Base-by-base conservation (phyloP, 73 alveolate species). In the Paramecium bursaria region DNA sequence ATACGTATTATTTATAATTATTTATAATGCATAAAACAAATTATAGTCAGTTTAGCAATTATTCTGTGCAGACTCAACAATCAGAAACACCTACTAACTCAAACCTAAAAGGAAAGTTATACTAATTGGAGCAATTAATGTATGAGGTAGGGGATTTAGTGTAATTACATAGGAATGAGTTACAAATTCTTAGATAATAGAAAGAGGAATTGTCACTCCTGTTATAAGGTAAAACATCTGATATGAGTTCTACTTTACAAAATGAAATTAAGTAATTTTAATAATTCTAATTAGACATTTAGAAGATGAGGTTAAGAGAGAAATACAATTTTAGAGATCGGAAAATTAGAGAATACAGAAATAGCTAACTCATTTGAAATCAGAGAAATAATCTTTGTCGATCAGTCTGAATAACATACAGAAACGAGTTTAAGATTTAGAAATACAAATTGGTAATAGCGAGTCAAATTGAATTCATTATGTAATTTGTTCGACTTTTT, bases 221-320 rank as follows among this genome's bases (percentile, higher is more conserved):
- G 0, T 15, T 67, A 7, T 21, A 22, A 1, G 33, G 21, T 42
- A 67, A 67, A 27, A 67, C 82, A 13, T 53, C 33, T 14, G 53
- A 67, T 35, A 67, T 67, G 82, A 39, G 19, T 14, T 39, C 33
- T 21, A 67, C 55, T 11, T 42, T 67, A 21, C 22, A 31, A 7
- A 67, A 67, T 67, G 82, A 67, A 67, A 39, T 67, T 39, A n/a
- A 39, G 82, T 67, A 67, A 10, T 15, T 17, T 19, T 14, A 19
- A 19, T 2, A 39, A 33, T 14, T 39, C 9, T 22, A 19, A 33
- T 21, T 15, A 67, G 82, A 15, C 82, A 67, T 67, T 42, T 67
- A 39, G 82, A 67, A 39, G 82, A 67, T 67, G 82, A 67, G 44
- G 1, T 42, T 10, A 67, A 67, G 22, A 67, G 82, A 42, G 82